phyloP scores from a whole-genome alignment of 2,329 filamentous ascomycete species.

The Thelonectria blattea region DNA sequence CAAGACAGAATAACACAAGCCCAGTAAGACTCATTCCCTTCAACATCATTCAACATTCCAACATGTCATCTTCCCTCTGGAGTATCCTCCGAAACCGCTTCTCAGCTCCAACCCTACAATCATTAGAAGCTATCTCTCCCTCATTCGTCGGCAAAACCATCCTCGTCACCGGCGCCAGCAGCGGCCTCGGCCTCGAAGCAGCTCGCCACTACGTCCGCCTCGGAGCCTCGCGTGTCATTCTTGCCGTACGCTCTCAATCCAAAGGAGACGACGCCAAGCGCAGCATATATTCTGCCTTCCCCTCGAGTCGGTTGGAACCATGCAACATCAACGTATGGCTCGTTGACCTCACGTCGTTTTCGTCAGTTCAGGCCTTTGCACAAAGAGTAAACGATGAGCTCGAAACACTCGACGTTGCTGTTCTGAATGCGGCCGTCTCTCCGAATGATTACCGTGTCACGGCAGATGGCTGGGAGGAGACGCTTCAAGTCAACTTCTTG shows the following conservation, averaged over 20 bases:
- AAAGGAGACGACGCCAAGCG: slow-evolving; percentile 3
- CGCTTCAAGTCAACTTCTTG: slow-evolving; percentile 63
- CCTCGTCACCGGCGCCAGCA: neutral
- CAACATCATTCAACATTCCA: neutral
- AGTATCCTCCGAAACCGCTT: neutral
- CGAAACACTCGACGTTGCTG: slow-evolving; percentile 29
- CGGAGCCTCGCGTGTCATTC: neutral
- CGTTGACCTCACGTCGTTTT: slow-evolving; percentile 5
- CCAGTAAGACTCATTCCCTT: neutral
- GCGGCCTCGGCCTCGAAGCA: neutral
- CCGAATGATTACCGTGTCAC: slow-evolving; percentile 23
- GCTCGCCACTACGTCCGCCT: slow-evolving; percentile 1
- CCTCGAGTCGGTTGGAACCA: neutral
- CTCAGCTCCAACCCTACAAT: neutral
- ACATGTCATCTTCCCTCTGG: neutral
- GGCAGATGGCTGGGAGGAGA: slow-evolving; percentile 55
- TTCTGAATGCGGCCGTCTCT: slow-evolving; percentile 41
- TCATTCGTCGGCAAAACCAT: neutral
- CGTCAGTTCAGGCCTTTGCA: slow-evolving; percentile 9
- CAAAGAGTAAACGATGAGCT: slow-evolving; percentile 3
- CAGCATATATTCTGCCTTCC: slow-evolving; percentile 4
- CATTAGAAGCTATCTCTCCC: neutral
- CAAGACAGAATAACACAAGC: neutral
- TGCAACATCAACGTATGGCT: slow-evolving; percentile 10
- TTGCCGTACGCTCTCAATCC: neutral